Conservation (phyloP, 306 rosid species). For the Rosa rugosa region DNA sequence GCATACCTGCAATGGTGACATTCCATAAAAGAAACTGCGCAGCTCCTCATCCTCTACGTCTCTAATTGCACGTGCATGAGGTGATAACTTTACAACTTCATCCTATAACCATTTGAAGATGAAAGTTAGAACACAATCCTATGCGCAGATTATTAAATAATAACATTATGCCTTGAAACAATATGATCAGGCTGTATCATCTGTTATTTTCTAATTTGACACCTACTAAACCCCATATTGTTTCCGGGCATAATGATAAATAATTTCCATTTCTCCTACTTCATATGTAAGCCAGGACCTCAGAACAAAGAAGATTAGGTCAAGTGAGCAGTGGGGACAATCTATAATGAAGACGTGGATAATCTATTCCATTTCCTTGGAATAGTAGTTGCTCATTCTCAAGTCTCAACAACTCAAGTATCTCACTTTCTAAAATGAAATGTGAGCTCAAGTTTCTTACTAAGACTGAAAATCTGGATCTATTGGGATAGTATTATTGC, state of each 20-base stretch:
- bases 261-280: not conserved
- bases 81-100: constrained; percentile 92
- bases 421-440: not conserved
- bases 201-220: not conserved
- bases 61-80: constrained; percentile 97
- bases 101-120: constrained; percentile 49
- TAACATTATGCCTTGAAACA: not conserved
- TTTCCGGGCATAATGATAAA: not conserved
- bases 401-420: not conserved
- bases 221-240: not conserved
- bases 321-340: not conserved
- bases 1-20: constrained; percentile 95
- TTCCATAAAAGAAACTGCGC: constrained; percentile 91
- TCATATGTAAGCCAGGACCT: not conserved
- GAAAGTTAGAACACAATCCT: constrained; percentile 2
- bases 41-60: constrained; percentile 98
- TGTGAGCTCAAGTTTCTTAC: not conserved
- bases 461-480: not conserved
- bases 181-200: not conserved
- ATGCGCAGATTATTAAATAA: constrained; percentile 5
- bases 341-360: not conserved
- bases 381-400: not conserved
- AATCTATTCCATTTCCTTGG: not conserved
- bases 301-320: not conserved
- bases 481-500: not conserved